A percentile compares a stretch with the other conserved stretches of the same genome.
These are phyloP conservation scores for Suillus plorans DNA, from an alignment of 768 basidiomycete species.

Conservation along the genomic window DNA sequence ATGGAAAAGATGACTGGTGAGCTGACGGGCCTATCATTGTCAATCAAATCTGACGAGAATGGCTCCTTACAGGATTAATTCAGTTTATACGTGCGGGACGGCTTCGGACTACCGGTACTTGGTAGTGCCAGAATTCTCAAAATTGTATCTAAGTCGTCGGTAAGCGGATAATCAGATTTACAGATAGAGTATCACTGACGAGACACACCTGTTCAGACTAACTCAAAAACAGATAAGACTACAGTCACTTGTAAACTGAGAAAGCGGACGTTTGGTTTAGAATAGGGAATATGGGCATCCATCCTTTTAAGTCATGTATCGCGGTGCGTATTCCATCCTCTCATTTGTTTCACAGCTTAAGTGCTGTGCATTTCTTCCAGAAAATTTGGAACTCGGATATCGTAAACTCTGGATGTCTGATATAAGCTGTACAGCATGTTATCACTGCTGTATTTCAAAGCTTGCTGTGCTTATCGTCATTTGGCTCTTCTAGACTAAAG, in stretches of 20 bases:
- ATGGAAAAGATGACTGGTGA: neutral
- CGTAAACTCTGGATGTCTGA: neutral
- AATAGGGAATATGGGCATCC: neutral
- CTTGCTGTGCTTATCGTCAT: neutral
- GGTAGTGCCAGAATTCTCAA: neutral
- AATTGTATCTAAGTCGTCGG: neutral
- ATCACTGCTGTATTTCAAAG: no score
- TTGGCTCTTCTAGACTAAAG: no score
- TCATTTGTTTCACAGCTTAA: neutral
- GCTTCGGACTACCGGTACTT: neutral
- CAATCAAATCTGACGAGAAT: neutral
- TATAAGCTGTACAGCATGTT: neutral
- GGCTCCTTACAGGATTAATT: neutral
- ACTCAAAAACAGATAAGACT: neutral
- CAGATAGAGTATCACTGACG: neutral
- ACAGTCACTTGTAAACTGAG: neutral
- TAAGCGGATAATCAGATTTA: neutral
- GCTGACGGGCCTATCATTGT: neutral
- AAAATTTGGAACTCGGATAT: no score
- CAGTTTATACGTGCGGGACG: neutral
- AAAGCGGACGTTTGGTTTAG: neutral
- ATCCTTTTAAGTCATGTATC: neutral
- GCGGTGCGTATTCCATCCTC: neutral
- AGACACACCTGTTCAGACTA: neutral
- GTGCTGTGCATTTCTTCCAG: neutral